Conservation (phyloP, 2,329 filamentous ascomycete genomes). For the Sporothrix mexicana region DNA sequence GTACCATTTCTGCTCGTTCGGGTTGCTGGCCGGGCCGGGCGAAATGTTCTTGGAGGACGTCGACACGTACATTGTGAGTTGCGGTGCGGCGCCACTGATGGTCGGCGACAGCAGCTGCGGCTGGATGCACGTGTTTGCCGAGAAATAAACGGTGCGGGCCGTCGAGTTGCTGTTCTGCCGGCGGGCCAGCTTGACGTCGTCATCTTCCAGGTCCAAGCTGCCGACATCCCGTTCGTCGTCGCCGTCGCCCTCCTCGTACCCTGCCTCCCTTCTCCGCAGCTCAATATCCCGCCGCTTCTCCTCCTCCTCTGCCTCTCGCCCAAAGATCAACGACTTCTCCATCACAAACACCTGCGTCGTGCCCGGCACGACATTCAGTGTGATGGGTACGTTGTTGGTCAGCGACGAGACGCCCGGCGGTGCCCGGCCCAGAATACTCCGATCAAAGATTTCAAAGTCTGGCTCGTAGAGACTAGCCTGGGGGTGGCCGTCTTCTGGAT, state of each 20-base stretch:
- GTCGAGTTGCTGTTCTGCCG: constrained; percentile 39
- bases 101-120: constrained; percentile 60
- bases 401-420: constrained; percentile 57
- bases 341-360: constrained; percentile 69
- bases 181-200: constrained; percentile 35
- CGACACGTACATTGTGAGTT: constrained; percentile 80
- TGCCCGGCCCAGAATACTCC: constrained; percentile 67
- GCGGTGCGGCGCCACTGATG: constrained; percentile 61
- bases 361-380: constrained; percentile 67
- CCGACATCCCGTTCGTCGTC: constrained; percentile 23
- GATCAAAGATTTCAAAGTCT: constrained; percentile 65
- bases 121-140: constrained; percentile 84
- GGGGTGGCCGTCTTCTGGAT: constrained; percentile 22
- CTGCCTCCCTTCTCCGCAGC: constrained; percentile 39
- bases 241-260: constrained; percentile 37
- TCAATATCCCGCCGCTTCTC: constrained; percentile 27
- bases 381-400: constrained; percentile 68
- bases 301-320: constrained; percentile 43
- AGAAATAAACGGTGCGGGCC: constrained; percentile 71
- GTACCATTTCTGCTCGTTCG: constrained; percentile 52
- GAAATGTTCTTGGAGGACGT: constrained; percentile 65
- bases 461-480: constrained; percentile 58
- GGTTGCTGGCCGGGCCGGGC: constrained; percentile 65
- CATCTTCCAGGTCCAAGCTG: constrained; percentile 31
- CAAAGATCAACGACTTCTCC: constrained; percentile 59